Conservation (phyloP, 164 flowering plant genomes). For the Macadamia integrifolia region DNA sequence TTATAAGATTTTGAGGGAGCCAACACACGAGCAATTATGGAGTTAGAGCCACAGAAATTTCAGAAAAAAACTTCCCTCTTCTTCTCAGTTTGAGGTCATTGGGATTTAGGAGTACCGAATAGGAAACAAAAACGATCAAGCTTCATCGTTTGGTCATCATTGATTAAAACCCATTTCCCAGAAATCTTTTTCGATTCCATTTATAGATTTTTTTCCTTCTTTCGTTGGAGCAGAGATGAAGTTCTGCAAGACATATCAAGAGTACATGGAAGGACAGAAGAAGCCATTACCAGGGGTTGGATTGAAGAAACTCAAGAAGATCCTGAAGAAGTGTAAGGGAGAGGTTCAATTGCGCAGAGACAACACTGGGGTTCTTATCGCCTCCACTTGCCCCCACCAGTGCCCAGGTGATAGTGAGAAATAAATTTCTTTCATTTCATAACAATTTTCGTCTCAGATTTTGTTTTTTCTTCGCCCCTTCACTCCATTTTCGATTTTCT, state of each 20-base stretch:
- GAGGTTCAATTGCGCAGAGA: conserved; percentile 28
- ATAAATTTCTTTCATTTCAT: background rate
- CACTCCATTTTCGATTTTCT: background rate
- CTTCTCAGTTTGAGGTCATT: no score
- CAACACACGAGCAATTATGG: no score
- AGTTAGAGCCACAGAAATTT: no score
- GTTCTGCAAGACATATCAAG: conserved; percentile 86
- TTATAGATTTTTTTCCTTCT: no score
- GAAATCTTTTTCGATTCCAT: background rate
- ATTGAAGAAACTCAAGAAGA: conserved; percentile 66
- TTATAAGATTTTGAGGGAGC: no score
- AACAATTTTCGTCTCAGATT: background rate
- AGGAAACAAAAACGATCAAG: background rate
- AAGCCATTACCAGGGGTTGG: conserved; percentile 63
- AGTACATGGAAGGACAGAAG: conserved; percentile 67
- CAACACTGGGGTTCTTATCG: conserved; percentile 11
- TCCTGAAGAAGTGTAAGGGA: conserved; percentile 61
- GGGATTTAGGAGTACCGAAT: no score
- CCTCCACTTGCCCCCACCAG: conserved; percentile 32
- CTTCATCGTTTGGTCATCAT: background rate
- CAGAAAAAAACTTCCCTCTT: no score
- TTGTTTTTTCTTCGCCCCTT: background rate
- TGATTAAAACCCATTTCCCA: background rate
- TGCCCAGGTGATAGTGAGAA: conserved; percentile 41
- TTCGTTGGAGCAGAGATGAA: conserved; percentile 43